Percentiles rank a stretch among this genome's conserved stretches.
Conservation (phyloP, 352 stramenopile species). For the Phytophthora macrochlamydospora region DNA sequence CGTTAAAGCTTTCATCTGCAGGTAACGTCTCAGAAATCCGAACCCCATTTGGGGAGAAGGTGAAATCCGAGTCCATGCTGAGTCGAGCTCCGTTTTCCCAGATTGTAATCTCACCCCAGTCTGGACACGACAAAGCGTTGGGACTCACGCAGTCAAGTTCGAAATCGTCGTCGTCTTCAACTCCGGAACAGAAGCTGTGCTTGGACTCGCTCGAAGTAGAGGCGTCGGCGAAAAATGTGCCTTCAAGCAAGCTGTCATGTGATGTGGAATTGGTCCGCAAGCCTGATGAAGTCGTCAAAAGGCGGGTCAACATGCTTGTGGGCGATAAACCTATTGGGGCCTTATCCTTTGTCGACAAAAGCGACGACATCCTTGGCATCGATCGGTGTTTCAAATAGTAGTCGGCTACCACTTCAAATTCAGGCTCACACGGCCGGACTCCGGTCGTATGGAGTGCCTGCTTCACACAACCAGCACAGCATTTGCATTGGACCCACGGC, state of each 20-base stretch:
- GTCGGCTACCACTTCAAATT: constrained; percentile 38
- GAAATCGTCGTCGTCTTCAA: constrained; percentile 12
- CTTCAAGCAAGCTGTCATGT: constrained; percentile 15
- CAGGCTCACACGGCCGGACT: constrained; percentile 18
- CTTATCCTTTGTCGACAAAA: constrained; percentile 4
- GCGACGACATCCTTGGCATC: not conserved
- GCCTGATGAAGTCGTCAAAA: constrained; percentile 14
- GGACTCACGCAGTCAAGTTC: not conserved
- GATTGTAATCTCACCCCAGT: not conserved
- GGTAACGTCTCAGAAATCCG: not conserved
- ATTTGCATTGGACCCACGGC: constrained; percentile 22
- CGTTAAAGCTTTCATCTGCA: not conserved
- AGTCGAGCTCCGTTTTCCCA: not conserved
- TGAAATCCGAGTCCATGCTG: not conserved
- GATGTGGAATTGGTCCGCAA: constrained; percentile 28
- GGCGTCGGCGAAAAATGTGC: constrained; percentile 5
- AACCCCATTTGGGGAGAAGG: not conserved
- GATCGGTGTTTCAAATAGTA: constrained; percentile 16
- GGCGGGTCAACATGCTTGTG: constrained; percentile 5
- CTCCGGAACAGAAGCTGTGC: constrained; percentile 32
- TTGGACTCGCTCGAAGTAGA: constrained; percentile 32
- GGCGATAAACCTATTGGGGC: constrained; percentile 18
- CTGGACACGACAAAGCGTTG: not conserved
- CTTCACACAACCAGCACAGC: constrained; percentile 39
- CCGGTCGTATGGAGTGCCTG: constrained; percentile 30